Evolutionary conservation across 768 basidiomycete genomes (phyloP), one percentile per base, ranked within the genome.

Genomic region (Pulveroboletus sp.): DNA sequence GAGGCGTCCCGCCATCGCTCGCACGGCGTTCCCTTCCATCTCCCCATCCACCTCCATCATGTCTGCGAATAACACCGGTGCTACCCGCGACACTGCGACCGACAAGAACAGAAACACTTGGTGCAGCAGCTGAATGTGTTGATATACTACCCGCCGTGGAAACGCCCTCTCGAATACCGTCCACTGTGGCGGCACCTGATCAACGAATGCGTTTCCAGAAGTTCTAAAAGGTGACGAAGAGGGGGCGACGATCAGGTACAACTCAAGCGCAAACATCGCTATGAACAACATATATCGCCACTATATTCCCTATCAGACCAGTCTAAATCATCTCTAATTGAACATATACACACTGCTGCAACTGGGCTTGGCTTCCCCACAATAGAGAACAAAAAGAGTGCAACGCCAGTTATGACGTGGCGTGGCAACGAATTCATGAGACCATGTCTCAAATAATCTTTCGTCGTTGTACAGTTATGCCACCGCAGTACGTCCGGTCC

Each of bases 261-360:
- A 69, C 63, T 92, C 89, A 12, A 76, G 74, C 5, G 77, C 75
- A 40, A 84, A 75, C 45, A 83, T 68, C 24, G 75, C 69, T n/a
- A 77, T 67, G 58, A 84, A 87, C n/a, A 89, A 69, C 45, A 85
- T 68, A 64, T 86, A 89, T 14, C 89, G 81, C 90, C 90, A 93
- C 89, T 90, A 57, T 42, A 51, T 19, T 29, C 46, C 44, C 42
- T 23, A 45, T 58, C 42, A 61, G 61, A 51, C 46, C 1, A n/a
- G 32, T 47, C 47, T 8, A 29, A 44, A 53, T 12, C 57, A 36
- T 44, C n/a, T 36, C 20, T 36, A 31, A 41, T 45, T 23, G 43
- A 43, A n/a, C 47, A 17, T 35, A 39, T 48, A 77, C 87, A 62
- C 66, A 89, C 85, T 55, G 85, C 86, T 49, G 82, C 76, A 23